Base-by-base conservation (phyloP, 768 basidiomycete genomes). In the Naganishia vaughanmartiniae region DNA sequence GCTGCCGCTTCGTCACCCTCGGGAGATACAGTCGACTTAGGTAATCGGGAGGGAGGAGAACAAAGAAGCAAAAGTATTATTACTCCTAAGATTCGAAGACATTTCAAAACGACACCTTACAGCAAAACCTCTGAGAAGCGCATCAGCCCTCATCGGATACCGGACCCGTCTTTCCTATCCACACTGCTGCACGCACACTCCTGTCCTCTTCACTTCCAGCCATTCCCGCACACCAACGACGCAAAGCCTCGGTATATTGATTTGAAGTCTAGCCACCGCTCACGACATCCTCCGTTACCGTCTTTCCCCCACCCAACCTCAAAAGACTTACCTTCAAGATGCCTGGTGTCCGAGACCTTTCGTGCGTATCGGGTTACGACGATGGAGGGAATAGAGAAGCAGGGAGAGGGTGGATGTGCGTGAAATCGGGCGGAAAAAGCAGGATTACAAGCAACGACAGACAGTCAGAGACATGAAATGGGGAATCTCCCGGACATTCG, bases 261-360 rank as follows among this genome's bases (percentile, higher is more conserved):
- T 63, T 12, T 45, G 60, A 63, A 63, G 28, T 45, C 57, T 42
- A 63, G 60, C 42, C 57, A 34, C 4, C 39, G 42, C 17, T 28
- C 24, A 26, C 60, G 42, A 19, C 39, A 26, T 28, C 60, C 17
- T 3, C 36, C 11, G 3, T 28, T 11, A 7, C 34, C 21, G 17
- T 24, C 60, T 24, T 63, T 26, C 26, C 17, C 28, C 28, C 11
- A 5, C 12, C 28, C 46, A 42, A 53, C 42, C 65, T 33, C 30
- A 58, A 57, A 45, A 69, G 45, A 69, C 58, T 58, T 34, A 60
- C 63, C 60, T 69, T 75, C 78, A 83, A 82, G 74, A 84, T 84
- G 84, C 84, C 84, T 71, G 83, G 83, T 79, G 84, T 84, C 75
- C 81, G 84, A 75, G 84, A 84, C 75, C 81, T 84, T 77, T 80